Percentiles rank a stretch among this genome's conserved stretches.
Conservation (phyloP, 2,329 filamentous ascomycete species). For the Fusarium torreyae region DNA sequence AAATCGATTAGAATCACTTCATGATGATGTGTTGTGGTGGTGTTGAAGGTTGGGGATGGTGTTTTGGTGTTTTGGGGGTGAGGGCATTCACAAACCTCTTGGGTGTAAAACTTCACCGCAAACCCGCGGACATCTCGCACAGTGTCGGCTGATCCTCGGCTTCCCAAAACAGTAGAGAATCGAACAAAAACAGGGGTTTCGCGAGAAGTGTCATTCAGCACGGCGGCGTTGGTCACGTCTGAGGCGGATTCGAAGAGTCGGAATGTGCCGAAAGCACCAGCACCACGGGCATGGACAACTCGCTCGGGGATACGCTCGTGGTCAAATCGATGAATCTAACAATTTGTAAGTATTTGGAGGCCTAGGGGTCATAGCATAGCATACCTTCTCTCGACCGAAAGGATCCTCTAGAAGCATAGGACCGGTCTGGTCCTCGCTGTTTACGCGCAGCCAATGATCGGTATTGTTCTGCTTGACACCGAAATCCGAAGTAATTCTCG, state of each 20-base stretch:
- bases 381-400: constrained; percentile 80
- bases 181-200: constrained; percentile 63
- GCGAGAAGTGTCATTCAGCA: constrained; percentile 70
- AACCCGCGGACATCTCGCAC: constrained; percentile 89
- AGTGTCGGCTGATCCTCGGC: constrained; percentile 82
- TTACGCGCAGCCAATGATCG: constrained; percentile 83
- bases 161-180: constrained; percentile 85
- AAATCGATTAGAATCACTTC: too few species aligned
- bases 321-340: constrained; percentile 80
- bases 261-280: constrained; percentile 80
- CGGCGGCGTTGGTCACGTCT: constrained; percentile 77
- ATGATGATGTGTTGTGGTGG: neutral
- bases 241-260: constrained; percentile 75
- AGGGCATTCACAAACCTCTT: constrained; percentile 67
- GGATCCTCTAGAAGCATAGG: constrained; percentile 80
- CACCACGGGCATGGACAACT: constrained; percentile 79
- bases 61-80: neutral
- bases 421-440: constrained; percentile 73
- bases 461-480: constrained; percentile 81
- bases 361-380: neutral
- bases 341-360: neutral
- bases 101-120: constrained; percentile 76
- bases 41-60: neutral
- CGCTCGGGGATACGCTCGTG: constrained; percentile 73
- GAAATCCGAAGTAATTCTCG: constrained; percentile 81